phyloP scores from a whole-genome alignment of 208 protist species.

The Leishmania major region DNA sequence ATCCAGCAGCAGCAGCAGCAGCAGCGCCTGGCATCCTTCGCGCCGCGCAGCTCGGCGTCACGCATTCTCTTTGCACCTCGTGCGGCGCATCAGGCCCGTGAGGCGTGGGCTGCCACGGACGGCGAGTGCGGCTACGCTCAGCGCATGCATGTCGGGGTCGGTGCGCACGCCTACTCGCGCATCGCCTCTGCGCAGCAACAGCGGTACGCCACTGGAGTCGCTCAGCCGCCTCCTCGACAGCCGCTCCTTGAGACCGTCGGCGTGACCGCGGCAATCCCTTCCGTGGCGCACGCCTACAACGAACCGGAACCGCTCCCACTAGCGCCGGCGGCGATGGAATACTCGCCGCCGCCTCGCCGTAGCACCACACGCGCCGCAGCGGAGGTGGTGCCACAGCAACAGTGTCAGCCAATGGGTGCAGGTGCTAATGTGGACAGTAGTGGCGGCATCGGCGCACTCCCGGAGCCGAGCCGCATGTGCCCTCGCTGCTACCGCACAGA shows the following conservation, averaged over 20 bases:
- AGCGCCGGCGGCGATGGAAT: conserved; percentile 1
- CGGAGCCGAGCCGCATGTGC: conserved; percentile 36
- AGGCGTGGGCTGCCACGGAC: background rate
- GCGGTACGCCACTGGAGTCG: background rate
- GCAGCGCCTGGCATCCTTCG: background rate
- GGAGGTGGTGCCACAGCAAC: conserved; percentile 1
- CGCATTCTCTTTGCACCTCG: conserved; percentile 3
- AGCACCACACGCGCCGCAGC: conserved; percentile 20
- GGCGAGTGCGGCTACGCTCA: too few relatives aligned
- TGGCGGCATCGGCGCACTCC: conserved; percentile 9
- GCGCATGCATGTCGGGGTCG: background rate
- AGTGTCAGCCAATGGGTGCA: background rate
- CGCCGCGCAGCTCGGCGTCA: conserved; percentile 3
- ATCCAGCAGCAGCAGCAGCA: background rate
- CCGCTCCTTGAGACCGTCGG: background rate
- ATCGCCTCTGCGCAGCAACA: background rate
- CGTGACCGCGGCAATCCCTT: background rate
- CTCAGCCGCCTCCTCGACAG: background rate
- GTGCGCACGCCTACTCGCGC: background rate
- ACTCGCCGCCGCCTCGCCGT: conserved; percentile 19
- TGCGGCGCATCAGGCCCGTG: too few relatives aligned
- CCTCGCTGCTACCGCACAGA: conserved; percentile 44
- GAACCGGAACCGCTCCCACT: conserved; percentile 24
- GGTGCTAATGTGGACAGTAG: background rate
- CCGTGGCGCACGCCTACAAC: conserved; percentile 20